Evolutionary conservation across 2,329 filamentous ascomycete species (phyloP).

Genomic region (Cadophora sp.): DNA sequence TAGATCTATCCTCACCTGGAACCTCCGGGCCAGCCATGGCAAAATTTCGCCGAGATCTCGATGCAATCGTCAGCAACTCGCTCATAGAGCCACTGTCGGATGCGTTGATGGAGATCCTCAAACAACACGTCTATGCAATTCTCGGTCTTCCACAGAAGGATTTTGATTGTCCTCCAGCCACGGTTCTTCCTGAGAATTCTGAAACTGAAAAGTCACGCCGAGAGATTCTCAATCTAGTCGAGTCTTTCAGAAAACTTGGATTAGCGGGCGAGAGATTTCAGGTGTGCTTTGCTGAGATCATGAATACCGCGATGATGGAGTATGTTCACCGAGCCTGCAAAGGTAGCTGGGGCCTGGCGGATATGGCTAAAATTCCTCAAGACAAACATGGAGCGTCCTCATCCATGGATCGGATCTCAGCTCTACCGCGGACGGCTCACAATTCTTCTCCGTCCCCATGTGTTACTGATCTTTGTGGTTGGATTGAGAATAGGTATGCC

Average conservation of each 20-base stretch:
- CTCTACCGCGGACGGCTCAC: slow-evolving; percentile 42
- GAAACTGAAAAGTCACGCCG: slow-evolving; percentile 50
- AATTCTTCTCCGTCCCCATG: slow-evolving; percentile 57
- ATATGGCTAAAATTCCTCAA: neutral
- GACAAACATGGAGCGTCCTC: neutral
- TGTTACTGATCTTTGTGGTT: slow-evolving; percentile 65
- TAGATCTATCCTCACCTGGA: slow-evolving; percentile 45
- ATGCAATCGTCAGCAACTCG: slow-evolving; percentile 70
- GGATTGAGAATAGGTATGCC: slow-evolving; percentile 72
- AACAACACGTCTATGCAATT: slow-evolving; percentile 57
- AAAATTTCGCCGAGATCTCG: slow-evolving; percentile 66
- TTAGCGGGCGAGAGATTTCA: slow-evolving; percentile 74
- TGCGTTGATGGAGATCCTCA: slow-evolving; percentile 62
- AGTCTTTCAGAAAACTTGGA: slow-evolving; percentile 68
- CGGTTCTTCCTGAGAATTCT: slow-evolving; percentile 26
- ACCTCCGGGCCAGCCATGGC: slow-evolving; percentile 48
- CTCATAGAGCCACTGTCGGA: slow-evolving; percentile 59
- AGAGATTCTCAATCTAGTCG: slow-evolving; percentile 62
- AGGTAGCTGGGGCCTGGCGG: slow-evolving; percentile 59
- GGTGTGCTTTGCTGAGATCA: slow-evolving; percentile 73
- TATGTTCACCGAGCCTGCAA: slow-evolving; percentile 68
- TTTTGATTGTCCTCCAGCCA: neutral
- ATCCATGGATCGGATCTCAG: slow-evolving; percentile 28
- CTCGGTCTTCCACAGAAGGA: slow-evolving; percentile 45
- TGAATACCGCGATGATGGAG: slow-evolving; percentile 68